These are phyloP conservation scores for Fraxinus quadrangulata DNA, from an alignment of 257 asterid species.

Conservation along the genomic window DNA sequence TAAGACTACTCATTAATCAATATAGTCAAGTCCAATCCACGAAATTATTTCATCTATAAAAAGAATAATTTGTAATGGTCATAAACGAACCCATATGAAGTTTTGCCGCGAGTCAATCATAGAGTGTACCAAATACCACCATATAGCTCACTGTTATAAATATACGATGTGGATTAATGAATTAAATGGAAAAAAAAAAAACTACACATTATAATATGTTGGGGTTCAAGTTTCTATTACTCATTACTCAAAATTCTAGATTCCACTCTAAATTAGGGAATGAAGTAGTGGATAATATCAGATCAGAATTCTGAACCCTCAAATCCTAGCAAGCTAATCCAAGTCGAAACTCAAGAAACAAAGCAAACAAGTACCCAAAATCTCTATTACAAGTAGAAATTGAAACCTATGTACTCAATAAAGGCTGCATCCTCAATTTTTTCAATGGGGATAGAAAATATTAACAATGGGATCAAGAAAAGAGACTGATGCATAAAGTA, in stretches of 20 bases:
- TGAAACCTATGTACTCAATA: constrained; percentile 22
- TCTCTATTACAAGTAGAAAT: constrained; percentile 24
- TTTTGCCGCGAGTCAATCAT: neutral
- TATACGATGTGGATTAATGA: neutral
- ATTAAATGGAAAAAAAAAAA: constrained; percentile 1
- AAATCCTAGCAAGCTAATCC: constrained; percentile 5
- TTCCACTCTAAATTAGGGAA: constrained; percentile 18
- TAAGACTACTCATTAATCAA: neutral
- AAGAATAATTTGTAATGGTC: neutral
- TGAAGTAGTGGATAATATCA: constrained; percentile 19
- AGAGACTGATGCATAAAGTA: constrained; percentile 35
- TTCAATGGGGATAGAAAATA: constrained; percentile 24
- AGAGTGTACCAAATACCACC: constrained; percentile 2
- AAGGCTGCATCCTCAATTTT: constrained; percentile 23
- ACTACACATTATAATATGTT: neutral
- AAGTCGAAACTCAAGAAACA: constrained; percentile 3
- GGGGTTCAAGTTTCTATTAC: constrained; percentile 11
- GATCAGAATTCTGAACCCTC: constrained; percentile 25
- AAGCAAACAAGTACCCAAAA: constrained; percentile 8
- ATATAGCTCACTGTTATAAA: neutral
- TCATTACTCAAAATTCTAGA: constrained; percentile 23
- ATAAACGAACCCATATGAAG: neutral
- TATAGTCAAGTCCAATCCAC: neutral
- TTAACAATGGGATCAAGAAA: constrained; percentile 30
- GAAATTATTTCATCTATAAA: neutral